phyloP scores from a whole-genome alignment of 2,329 filamentous ascomycete species.

The Diaporthe ampelina region DNA sequence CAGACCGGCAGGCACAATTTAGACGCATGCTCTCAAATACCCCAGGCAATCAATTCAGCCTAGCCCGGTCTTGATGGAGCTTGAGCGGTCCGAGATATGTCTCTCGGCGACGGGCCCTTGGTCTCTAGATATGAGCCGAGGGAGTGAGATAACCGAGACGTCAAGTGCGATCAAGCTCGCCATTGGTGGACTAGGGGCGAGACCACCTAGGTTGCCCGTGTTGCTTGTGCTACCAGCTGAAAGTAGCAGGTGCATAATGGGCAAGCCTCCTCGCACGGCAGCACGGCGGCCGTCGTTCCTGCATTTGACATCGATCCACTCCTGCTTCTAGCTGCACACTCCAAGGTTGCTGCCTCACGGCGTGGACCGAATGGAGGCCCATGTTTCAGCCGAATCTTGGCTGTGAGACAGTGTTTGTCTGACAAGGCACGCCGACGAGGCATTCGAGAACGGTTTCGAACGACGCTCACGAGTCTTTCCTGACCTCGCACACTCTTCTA shows the following conservation, averaged over 20 bases:
- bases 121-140: background rate
- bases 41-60: background rate
- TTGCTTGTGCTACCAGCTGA: constrained; percentile 26
- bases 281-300: constrained; percentile 1
- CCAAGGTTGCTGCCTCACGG: constrained; percentile 7
- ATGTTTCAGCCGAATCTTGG: constrained; percentile 21
- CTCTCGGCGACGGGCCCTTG: background rate
- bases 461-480: background rate
- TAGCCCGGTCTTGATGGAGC: background rate
- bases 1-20: no score
- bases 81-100: constrained; percentile 2
- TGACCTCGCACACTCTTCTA: background rate
- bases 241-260: background rate
- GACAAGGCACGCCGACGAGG: constrained; percentile 15
- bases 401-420: constrained; percentile 22
- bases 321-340: background rate
- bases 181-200: constrained; percentile 16
- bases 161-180: background rate
- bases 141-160: constrained; percentile 1
- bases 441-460: constrained; percentile 26
- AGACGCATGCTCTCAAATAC: background rate
- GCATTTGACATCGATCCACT: constrained; percentile 25
- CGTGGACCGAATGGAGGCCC: constrained; percentile 9
- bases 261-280: background rate
- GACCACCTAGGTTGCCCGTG: background rate